Conservation (phyloP, 805 yeast species). For the Saturnispora silvae region DNA sequence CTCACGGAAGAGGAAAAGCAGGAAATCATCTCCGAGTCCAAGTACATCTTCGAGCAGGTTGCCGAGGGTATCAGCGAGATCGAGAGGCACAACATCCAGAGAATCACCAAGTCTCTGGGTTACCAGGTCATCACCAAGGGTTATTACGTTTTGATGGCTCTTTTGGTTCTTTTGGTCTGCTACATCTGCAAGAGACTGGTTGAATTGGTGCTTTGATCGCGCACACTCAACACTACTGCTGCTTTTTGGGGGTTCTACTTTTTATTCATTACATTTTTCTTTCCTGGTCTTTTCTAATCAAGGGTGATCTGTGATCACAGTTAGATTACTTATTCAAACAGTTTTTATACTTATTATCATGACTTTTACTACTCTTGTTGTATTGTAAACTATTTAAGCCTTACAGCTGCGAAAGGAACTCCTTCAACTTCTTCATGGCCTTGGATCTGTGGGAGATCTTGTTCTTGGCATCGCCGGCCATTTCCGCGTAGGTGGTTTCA, state of each 20-base stretch:
- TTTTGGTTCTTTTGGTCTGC: conserved; percentile 26
- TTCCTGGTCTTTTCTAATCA: too few species aligned
- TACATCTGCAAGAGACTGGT: conserved; percentile 16
- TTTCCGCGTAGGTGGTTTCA: conserved; percentile 75
- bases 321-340: too few species aligned
- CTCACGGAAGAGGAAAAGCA: conserved; percentile 61
- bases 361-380: too few species aligned
- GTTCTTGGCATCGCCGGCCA: conserved; percentile 70
- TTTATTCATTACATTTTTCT: too few species aligned
- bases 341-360: too few species aligned
- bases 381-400: too few species aligned
- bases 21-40: conserved; percentile 59
- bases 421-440: conserved; percentile 67
- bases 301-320: too few species aligned
- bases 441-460: conserved; percentile 76
- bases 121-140: conserved; percentile 45
- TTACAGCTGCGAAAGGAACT: conserved; percentile 24
- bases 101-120: conserved; percentile 43
- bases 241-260: too few species aligned
- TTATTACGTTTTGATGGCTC: conserved; percentile 31
- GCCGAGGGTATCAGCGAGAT: conserved; percentile 53
- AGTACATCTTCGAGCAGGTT: conserved; percentile 55
- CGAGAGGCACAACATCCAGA: conserved; percentile 51
- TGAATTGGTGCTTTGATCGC: neutral
- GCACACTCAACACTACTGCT: too few species aligned